Percentiles rank a stretch among this genome's conserved stretches.
phyloP scores from a whole-genome alignment of 1,139 yeast genomes.

The Yarrowia galli region DNA sequence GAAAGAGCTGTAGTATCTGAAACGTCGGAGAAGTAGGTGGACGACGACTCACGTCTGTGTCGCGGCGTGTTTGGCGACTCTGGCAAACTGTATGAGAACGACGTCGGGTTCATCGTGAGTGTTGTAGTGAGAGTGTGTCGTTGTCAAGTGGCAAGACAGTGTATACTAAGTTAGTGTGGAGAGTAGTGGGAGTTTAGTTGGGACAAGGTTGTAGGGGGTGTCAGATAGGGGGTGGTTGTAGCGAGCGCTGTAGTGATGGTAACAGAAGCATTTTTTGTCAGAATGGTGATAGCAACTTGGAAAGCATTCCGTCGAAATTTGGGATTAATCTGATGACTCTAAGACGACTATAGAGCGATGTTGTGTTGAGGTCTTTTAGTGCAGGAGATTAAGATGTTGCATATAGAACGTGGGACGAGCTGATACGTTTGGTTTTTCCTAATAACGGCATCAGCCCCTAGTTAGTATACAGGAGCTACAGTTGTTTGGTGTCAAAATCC shows the following conservation, averaged over 20 bases:
- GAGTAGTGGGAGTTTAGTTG: constrained; percentile 21
- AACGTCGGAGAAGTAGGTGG: constrained; percentile 10
- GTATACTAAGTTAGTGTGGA: neutral
- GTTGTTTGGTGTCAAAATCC: too few relatives aligned
- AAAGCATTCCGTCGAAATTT: too few relatives aligned
- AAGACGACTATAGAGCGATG: too few relatives aligned
- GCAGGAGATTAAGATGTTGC: too few relatives aligned
- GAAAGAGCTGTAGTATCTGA: constrained; percentile 22
- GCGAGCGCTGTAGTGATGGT: neutral
- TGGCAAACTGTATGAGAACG: constrained; percentile 11
- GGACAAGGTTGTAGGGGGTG: constrained; percentile 1
- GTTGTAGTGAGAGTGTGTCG: neutral
- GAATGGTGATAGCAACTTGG: too few relatives aligned
- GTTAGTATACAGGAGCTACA: too few relatives aligned
- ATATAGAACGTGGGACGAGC: too few relatives aligned
- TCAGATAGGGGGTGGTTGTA: neutral
- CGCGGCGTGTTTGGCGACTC: constrained; percentile 1
- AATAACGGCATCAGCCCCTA: too few relatives aligned
- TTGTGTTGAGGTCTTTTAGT: too few relatives aligned
- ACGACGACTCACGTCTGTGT: constrained; percentile 24
- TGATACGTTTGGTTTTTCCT: too few relatives aligned
- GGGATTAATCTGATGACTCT: too few relatives aligned
- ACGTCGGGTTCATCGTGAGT: constrained; percentile 17
- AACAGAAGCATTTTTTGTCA: too few relatives aligned
- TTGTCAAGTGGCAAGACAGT: neutral